A percentile compares a stretch with the other conserved stretches of the same genome.
Evolutionary conservation across 306 rosid species (phyloP).

Genomic region (Dicorynia guianensis): DNA sequence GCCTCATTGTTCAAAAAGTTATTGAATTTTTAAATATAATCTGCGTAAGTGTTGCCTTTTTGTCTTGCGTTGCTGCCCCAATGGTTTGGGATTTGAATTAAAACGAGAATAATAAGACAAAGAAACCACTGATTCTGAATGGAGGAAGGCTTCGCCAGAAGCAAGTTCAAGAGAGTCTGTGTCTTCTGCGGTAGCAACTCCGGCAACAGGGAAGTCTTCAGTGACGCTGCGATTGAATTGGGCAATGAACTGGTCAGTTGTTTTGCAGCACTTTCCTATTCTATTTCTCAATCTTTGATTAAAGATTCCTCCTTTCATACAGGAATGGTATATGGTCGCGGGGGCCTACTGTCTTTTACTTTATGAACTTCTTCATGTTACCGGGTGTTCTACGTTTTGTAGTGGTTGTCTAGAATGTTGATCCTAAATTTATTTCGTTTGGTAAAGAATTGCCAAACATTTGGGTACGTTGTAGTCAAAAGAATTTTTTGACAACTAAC

Average conservation of each 20-base stretch:
- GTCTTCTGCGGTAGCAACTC: constrained; percentile 93
- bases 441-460: background rate
- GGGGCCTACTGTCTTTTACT: no score
- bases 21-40: constrained; percentile 7
- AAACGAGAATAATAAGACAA: constrained; percentile 3
- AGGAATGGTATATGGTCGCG: constrained; percentile 8
- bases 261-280: background rate
- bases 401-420: background rate
- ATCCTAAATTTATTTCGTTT: background rate
- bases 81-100: constrained; percentile 37
- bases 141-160: constrained; percentile 59
- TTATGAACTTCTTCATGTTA: no score
- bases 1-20: constrained; percentile 33
- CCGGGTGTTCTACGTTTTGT: background rate
- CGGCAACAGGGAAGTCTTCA: constrained; percentile 75
- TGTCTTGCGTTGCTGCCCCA: constrained; percentile 29
- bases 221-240: constrained; percentile 82
- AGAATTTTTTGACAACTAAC: constrained; percentile 26
- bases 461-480: constrained; percentile 38
- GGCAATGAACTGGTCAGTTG: constrained; percentile 76
- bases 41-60: constrained; percentile 28
- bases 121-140: constrained; percentile 50
- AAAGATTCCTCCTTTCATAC: constrained; percentile 30
- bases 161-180: constrained; percentile 79
- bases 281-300: constrained; percentile 9